phyloP scores from a whole-genome alignment of 2,329 filamentous ascomycete species.

The Phyllosticta citribraziliensis region DNA sequence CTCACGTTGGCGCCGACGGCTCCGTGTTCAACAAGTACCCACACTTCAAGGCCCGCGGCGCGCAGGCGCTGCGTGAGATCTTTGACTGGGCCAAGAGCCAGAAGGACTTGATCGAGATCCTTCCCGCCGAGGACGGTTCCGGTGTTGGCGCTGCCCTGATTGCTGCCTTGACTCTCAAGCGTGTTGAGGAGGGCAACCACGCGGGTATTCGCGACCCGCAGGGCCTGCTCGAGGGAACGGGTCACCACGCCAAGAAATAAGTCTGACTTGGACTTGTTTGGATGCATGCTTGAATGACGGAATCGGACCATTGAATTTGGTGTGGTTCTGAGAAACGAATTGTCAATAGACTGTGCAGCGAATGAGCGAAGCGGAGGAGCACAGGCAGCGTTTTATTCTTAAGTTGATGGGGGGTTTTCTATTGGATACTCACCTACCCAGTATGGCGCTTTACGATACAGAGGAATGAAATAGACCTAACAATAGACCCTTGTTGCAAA shows the following conservation, averaged over 20 bases:
- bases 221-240: slow-evolving; percentile 27
- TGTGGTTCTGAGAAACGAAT: not conserved
- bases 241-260: not conserved
- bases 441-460: not conserved
- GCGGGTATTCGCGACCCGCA: slow-evolving; percentile 47
- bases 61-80: slow-evolving; percentile 83
- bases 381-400: not conserved
- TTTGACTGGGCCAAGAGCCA: slow-evolving; percentile 76
- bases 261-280: not conserved
- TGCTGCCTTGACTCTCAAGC: slow-evolving; percentile 59
- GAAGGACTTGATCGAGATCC: slow-evolving; percentile 66
- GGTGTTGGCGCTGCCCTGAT: slow-evolving; percentile 97
- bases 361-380: not conserved
- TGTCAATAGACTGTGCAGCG: not conserved
- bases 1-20: slow-evolving; percentile 93
- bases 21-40: slow-evolving; percentile 99
- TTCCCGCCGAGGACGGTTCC: slow-evolving; percentile 88
- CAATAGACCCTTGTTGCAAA: not conserved
- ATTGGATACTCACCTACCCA: not conserved
- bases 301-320: not conserved
- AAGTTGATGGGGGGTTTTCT: not conserved
- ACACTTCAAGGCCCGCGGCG: slow-evolving; percentile 89
- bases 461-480: not conserved
- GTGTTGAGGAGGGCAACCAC: slow-evolving; percentile 49
- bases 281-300: not conserved